phyloP scores from a whole-genome alignment of 495 filamentous ascomycete species.

The Bathelium albidoporum region DNA sequence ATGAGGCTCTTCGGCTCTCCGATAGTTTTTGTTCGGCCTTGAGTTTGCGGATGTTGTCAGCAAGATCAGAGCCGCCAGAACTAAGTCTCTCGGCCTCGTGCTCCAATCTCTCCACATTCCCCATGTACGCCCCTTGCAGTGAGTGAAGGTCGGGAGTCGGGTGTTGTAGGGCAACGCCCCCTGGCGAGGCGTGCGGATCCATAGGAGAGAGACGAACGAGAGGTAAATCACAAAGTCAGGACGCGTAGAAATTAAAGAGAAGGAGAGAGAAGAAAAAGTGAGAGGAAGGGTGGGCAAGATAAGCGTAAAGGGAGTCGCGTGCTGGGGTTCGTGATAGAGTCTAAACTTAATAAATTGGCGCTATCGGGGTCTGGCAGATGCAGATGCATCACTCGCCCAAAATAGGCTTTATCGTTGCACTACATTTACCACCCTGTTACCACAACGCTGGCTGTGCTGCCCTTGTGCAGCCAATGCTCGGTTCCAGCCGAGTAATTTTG shows the following conservation, averaged over 20 bases:
- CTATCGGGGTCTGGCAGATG: not conserved
- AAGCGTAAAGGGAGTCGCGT: not conserved
- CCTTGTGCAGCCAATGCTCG: not conserved
- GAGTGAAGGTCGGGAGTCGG: constrained; percentile 67
- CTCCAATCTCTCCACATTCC: constrained; percentile 75
- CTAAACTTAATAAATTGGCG: not conserved
- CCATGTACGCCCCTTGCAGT: constrained; percentile 59
- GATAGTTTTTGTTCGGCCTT: constrained; percentile 65
- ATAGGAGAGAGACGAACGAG: not conserved
- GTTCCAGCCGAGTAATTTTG: not conserved
- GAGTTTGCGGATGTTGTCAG: constrained; percentile 69
- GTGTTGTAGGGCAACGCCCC: constrained; percentile 43
- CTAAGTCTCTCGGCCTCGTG: constrained; percentile 72
- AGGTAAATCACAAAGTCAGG: not conserved
- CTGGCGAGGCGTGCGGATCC: not conserved
- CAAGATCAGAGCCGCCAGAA: constrained; percentile 65
- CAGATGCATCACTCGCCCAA: not conserved
- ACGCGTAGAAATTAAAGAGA: not conserved
- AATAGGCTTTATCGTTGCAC: not conserved
- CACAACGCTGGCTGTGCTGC: not conserved
- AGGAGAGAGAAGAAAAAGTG: not conserved
- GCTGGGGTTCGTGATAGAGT: not conserved
- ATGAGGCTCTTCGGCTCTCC: constrained; percentile 40
- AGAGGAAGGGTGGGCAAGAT: not conserved
- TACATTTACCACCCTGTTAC: not conserved